These are phyloP conservation scores for Leishmania arabica DNA, from an alignment of 208 protist species.

Conservation along the genomic window DNA sequence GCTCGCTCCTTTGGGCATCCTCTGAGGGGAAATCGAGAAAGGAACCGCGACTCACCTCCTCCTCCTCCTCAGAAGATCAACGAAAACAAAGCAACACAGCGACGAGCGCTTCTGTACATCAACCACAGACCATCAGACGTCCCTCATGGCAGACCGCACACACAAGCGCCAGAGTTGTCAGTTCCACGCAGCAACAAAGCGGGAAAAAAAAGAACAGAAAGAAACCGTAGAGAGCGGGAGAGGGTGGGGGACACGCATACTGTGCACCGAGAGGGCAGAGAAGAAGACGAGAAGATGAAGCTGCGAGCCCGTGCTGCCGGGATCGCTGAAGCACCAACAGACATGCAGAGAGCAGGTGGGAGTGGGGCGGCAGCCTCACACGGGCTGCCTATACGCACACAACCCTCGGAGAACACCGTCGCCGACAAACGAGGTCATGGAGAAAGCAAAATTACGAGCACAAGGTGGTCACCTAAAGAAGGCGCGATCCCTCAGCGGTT, in stretches of 20 bases:
- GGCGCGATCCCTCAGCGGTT: neutral
- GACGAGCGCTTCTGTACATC: constrained; percentile 6
- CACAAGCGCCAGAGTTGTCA: neutral
- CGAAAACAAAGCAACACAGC: neutral
- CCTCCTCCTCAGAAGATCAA: neutral
- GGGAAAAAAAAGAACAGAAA: neutral
- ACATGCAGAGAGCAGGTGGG: neutral
- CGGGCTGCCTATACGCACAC: no score
- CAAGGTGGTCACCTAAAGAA: neutral
- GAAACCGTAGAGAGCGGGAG: neutral
- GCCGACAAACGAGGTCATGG: neutral
- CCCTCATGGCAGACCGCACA: neutral
- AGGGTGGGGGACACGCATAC: neutral
- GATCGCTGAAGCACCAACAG: neutral
- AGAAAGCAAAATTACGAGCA: neutral
- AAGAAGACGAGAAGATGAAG: neutral
- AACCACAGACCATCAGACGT: neutral
- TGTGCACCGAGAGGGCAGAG: neutral
- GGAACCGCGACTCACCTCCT: neutral
- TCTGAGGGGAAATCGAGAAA: neutral
- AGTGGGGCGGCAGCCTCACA: neutral
- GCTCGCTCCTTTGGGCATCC: neutral
- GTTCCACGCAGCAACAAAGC: neutral
- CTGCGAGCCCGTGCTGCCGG: neutral
- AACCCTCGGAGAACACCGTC: neutral